These are phyloP conservation scores for Antitrichia curtipendula DNA, from an alignment of 225 moss, liverwort and hornwort genomes.

Conservation along the genomic window DNA sequence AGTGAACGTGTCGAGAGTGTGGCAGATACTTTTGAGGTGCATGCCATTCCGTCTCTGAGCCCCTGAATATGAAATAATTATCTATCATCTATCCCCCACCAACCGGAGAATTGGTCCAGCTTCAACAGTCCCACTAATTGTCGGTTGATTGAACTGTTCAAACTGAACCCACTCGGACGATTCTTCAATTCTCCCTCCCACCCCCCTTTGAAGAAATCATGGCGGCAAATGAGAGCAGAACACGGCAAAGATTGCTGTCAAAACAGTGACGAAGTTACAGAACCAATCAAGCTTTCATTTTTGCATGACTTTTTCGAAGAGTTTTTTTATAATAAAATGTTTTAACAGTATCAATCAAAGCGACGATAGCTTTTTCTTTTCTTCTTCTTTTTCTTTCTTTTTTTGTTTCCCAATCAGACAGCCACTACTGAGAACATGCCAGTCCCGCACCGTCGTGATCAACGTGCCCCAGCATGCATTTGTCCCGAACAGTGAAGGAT, in stretches of 20 bases:
- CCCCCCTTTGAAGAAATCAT: not conserved
- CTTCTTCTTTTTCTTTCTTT: too few relatives aligned
- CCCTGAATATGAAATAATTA: not conserved
- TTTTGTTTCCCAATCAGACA: not conserved
- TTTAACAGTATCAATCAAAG: not conserved
- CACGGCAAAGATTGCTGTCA: not conserved
- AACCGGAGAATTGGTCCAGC: not conserved
- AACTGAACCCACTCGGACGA: not conserved
- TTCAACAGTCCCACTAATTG: not conserved
- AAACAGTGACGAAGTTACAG: not conserved
- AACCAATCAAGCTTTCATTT: not conserved
- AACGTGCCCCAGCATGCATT: not conserved
- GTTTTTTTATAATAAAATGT: too few relatives aligned
- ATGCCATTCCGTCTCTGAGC: not conserved
- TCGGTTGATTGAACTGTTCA: not conserved
- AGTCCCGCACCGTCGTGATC: not conserved
- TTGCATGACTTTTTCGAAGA: too few relatives aligned
- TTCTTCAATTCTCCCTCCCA: not conserved
- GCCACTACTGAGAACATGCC: not conserved
- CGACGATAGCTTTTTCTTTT: not conserved
- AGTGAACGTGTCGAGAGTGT: not conserved
- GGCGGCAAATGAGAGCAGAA: not conserved
- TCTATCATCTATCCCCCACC: not conserved
- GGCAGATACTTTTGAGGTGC: not conserved
- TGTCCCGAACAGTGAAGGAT: not conserved